A percentile compares a stretch with the other conserved stretches of the same genome.
Evolutionary conservation across 164 flowering plant species (phyloP).

Genomic region (Umbilicus rupestris): DNA sequence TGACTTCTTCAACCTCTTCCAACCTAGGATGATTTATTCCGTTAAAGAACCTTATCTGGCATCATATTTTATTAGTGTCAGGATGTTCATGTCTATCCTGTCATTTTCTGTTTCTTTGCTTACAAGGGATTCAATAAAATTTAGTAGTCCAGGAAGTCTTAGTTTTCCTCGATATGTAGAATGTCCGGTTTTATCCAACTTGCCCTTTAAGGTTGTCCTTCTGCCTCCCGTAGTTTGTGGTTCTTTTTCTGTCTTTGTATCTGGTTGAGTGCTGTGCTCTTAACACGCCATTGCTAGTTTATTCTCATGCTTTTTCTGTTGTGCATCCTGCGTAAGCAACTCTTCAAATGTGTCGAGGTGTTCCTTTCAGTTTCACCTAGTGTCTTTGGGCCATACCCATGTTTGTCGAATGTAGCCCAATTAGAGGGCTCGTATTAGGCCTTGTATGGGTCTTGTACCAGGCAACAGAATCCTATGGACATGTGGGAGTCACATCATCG

Average conservation of each 20-base stretch:
- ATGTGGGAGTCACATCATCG: neutral
- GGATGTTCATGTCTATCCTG: neutral
- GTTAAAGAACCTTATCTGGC: neutral
- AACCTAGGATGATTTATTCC: neutral
- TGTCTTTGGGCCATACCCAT: neutral
- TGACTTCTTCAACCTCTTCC: neutral
- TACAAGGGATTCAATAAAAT: neutral
- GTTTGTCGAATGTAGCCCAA: neutral
- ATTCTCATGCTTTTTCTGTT: neutral
- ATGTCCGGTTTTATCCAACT: neutral
- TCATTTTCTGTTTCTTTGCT: neutral
- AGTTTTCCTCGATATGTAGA: neutral
- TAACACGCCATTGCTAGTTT: conserved; percentile 4
- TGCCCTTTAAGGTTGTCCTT: neutral
- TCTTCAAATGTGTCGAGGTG: neutral
- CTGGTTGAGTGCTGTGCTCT: neutral
- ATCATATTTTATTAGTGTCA: neutral
- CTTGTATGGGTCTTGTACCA: neutral
- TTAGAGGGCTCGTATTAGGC: neutral
- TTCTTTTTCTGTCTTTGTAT: neutral
- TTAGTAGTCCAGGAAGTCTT: neutral
- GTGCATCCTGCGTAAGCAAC: conserved; percentile 1
- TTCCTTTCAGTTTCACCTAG: neutral
- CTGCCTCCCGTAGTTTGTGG: neutral
- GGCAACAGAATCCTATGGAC: neutral